Evolutionary conservation across 1,284 basidiomycete genomes (phyloP).

Genomic region (Gastroboletus turbinatus): DNA sequence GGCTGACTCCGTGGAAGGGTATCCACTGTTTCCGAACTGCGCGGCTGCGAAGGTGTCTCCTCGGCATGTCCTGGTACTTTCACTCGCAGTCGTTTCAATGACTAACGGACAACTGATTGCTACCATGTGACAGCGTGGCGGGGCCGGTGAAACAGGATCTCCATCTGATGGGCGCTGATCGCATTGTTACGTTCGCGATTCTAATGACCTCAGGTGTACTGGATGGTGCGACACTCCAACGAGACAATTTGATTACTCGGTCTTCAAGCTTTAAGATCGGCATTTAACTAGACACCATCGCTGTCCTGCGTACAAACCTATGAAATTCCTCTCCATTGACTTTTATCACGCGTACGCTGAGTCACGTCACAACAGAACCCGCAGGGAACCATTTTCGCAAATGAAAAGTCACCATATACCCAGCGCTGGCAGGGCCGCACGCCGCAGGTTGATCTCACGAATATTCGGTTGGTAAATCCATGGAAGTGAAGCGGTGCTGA

Average conservation of each 20-base stretch:
- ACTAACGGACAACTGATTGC: conserved; percentile 1
- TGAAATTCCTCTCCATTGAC: background rate
- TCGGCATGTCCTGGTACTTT: conserved; percentile 1
- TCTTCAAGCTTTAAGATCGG: background rate
- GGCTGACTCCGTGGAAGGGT: background rate
- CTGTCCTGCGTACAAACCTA: background rate
- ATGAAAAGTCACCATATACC: background rate
- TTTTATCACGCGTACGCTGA: background rate
- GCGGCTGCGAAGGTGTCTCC: background rate
- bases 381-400: background rate
- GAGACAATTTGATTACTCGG: background rate
- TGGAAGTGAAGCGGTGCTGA: conserved; percentile 12
- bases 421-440: conserved; percentile 4
- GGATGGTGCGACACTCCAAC: conserved; percentile 1
- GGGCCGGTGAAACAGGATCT: conserved; percentile 14
- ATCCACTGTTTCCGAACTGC: conserved; percentile 6
- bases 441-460: conserved; percentile 19
- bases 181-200: conserved; percentile 16
- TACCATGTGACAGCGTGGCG: conserved; percentile 17
- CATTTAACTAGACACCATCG: background rate
- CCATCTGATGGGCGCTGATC: conserved; percentile 11
- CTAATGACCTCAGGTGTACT: conserved; percentile 2
- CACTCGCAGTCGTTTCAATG: conserved; percentile 7
- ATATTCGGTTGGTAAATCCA: conserved; percentile 19
- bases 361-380: background rate